These are phyloP conservation scores for Xerocomellus amylosporus DNA, from an alignment of 768 basidiomycete species.

Conservation along the genomic window DNA sequence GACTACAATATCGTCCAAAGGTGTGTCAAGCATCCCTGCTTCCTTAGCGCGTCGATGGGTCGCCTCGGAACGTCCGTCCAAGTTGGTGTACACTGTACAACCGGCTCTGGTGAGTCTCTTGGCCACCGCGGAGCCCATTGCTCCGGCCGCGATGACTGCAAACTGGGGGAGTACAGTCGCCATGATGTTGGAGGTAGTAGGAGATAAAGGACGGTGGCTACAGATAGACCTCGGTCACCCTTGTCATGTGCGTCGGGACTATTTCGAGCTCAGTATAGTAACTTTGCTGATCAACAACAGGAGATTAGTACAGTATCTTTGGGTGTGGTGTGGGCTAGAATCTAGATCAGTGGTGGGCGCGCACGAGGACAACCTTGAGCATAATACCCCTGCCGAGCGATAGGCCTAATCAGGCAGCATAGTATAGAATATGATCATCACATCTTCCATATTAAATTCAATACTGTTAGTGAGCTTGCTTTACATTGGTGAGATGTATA, in stretches of 20 bases:
- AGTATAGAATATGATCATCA: slow-evolving; percentile 3
- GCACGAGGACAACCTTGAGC: slow-evolving; percentile 12
- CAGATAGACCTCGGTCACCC: slow-evolving; percentile 13
- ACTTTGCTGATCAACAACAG: background rate
- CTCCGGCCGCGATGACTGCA: slow-evolving; percentile 53
- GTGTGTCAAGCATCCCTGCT: slow-evolving; percentile 47
- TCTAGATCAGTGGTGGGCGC: slow-evolving; percentile 17
- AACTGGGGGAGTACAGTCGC: slow-evolving; percentile 27
- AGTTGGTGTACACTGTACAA: slow-evolving; percentile 52
- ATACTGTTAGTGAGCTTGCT: background rate
- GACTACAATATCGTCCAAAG: slow-evolving; percentile 37
- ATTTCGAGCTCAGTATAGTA: slow-evolving; percentile 1
- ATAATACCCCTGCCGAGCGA: slow-evolving; percentile 4
- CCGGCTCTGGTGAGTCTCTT: slow-evolving; percentile 45
- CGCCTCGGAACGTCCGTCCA: slow-evolving; percentile 51
- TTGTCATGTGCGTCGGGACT: background rate
- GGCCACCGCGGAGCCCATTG: slow-evolving; percentile 60
- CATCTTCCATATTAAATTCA: background rate
- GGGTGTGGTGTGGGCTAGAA: slow-evolving; percentile 11
- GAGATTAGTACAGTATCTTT: background rate
- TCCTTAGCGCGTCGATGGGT: slow-evolving; percentile 48
- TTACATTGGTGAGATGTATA: background rate
- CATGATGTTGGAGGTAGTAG: slow-evolving; percentile 16
- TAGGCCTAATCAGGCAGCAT: slow-evolving; percentile 1
- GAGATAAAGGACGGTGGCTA: slow-evolving; percentile 6